Conservation (phyloP, 148 eudicot genomes). For the Tetragonia tetragonoides region DNA sequence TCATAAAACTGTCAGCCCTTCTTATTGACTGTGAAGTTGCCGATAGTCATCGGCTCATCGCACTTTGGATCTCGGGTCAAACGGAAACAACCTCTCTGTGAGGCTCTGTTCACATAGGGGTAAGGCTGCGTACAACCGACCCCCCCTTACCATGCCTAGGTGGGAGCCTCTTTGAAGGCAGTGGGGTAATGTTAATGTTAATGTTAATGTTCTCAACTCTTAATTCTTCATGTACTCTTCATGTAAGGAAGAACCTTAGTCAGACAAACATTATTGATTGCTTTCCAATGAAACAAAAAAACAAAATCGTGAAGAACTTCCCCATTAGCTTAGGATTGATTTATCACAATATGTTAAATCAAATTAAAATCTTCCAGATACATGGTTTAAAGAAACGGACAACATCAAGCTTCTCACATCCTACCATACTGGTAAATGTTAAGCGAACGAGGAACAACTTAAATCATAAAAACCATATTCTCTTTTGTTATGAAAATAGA, state of each 20-base stretch:
- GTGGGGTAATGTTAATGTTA: no score
- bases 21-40: no score
- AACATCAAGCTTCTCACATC: not conserved
- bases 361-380: not conserved
- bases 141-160: no score
- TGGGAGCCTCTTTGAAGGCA: no score
- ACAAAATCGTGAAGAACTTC: no score
- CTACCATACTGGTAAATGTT: not conserved
- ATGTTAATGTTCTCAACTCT: no score
- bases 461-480: not conserved
- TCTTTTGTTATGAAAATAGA: not conserved
- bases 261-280: not conserved
- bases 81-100: no score
- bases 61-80: no score
- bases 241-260: not conserved
- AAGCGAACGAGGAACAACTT: not conserved
- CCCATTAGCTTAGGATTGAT: not conserved
- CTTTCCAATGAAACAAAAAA: not conserved
- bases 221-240: not conserved
- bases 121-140: no score
- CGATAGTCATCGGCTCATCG: no score
- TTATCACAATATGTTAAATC: not conserved
- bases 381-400: not conserved
- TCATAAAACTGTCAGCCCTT: no score
- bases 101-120: no score